Conservation (phyloP, 2,329 filamentous ascomycete genomes). For the Curvularia lunata region DNA sequence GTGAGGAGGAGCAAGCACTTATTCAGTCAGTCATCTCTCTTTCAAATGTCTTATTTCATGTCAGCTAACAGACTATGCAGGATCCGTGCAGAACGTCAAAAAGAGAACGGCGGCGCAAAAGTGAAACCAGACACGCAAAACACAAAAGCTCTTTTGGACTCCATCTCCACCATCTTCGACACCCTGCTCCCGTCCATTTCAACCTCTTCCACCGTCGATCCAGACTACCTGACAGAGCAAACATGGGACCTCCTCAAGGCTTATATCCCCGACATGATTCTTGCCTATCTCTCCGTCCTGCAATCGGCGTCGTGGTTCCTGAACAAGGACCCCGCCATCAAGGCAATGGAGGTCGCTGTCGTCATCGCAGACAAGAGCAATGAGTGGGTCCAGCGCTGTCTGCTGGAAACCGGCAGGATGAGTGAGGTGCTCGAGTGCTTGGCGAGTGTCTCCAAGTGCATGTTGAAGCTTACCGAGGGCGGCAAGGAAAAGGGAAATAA, state of each 20-base stretch:
- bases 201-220: conserved; percentile 5
- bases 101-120: conserved; percentile 11
- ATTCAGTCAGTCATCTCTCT: conserved; percentile 34
- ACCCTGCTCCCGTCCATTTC: conserved; percentile 40
- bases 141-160: conserved; percentile 50
- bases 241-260: conserved; percentile 67
- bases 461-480: conserved; percentile 60
- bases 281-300: conserved; percentile 82
- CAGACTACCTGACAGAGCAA: conserved; percentile 10
- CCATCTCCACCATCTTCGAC: conserved; percentile 49
- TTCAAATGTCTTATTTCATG: not conserved
- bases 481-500: conserved; percentile 48
- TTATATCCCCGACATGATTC: conserved; percentile 84
- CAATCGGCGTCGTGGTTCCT: conserved; percentile 78
- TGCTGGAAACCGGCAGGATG: conserved; percentile 53
- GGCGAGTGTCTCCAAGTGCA: conserved; percentile 76
- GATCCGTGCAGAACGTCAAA: conserved; percentile 20
- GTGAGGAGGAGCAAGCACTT: conserved; percentile 50
- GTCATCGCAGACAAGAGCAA: conserved; percentile 63
- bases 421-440: conserved; percentile 62
- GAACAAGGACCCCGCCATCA: conserved; percentile 76
- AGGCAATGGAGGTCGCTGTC: conserved; percentile 85
- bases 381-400: conserved; percentile 45
- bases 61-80: conserved; percentile 18
- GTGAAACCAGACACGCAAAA: conserved; percentile 35